phyloP scores from a whole-genome alignment of 2,329 filamentous ascomycete species.

The Scedosporium aurantiacum region DNA sequence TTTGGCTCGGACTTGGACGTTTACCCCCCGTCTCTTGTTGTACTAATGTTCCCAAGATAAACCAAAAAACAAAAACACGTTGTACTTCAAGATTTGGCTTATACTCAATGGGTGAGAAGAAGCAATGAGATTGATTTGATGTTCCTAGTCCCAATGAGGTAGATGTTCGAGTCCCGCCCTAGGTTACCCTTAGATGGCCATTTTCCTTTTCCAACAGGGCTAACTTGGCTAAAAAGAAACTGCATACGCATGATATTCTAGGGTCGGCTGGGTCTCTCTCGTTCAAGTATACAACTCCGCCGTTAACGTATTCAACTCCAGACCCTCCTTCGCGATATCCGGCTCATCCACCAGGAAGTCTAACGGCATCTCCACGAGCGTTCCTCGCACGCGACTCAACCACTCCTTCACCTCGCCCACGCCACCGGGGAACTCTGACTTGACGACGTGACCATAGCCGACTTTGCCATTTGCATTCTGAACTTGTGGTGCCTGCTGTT shows the following conservation, averaged over 20 bases:
- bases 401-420: constrained; percentile 62
- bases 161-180: no score
- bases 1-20: not conserved
- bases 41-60: not conserved
- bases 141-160: no score
- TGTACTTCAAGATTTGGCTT: not conserved
- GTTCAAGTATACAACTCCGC: constrained; percentile 57
- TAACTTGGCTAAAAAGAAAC: not conserved
- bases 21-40: not conserved
- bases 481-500: constrained; percentile 32
- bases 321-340: constrained; percentile 75
- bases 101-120: not conserved
- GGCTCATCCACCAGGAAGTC: constrained; percentile 71
- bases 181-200: no score
- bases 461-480: constrained; percentile 43
- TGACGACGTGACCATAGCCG: constrained; percentile 78
- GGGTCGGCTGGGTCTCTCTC: not conserved
- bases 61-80: not conserved
- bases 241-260: not conserved
- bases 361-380: constrained; percentile 80
- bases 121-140: no score
- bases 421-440: constrained; percentile 64
- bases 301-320: constrained; percentile 61
- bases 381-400: constrained; percentile 55
- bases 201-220: no score